These are phyloP conservation scores for Staphylotrichum tortipilum DNA, from an alignment of 495 filamentous ascomycete species.

Conservation along the genomic window DNA sequence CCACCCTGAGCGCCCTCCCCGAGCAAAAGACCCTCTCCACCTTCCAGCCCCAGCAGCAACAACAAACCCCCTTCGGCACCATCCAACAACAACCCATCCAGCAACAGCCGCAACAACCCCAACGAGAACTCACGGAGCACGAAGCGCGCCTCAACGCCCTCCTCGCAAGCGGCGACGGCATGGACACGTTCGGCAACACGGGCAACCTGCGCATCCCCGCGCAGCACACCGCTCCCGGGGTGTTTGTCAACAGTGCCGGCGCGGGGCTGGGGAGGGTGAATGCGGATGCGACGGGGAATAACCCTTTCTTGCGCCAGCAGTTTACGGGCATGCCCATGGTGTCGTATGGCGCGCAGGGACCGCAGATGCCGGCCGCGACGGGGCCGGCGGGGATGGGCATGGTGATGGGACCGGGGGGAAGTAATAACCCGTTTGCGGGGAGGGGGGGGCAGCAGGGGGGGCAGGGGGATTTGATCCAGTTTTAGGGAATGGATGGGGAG, in stretches of 20 bases:
- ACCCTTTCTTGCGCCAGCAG: slow-evolving; percentile 78
- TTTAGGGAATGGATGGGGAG: slow-evolving; percentile 35
- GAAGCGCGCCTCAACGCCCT: slow-evolving; percentile 86
- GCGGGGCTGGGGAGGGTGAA: slow-evolving; percentile 61
- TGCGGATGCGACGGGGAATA: slow-evolving; percentile 72
- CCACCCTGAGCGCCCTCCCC: slow-evolving; percentile 57
- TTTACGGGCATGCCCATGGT: slow-evolving; percentile 71
- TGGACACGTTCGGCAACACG: slow-evolving; percentile 95
- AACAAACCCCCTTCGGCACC: slow-evolving; percentile 19
- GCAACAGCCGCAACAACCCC: slow-evolving; percentile 38
- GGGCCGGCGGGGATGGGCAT: slow-evolving; percentile 54
- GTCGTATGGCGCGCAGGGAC: slow-evolving; percentile 26
- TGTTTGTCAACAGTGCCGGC: slow-evolving; percentile 92
- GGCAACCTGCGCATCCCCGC: slow-evolving; percentile 91
- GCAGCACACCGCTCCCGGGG: slow-evolving; percentile 94
- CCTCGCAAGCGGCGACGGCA: slow-evolving; percentile 75
- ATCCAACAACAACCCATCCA: slow-evolving; percentile 10
- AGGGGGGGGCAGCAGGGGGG: slow-evolving; percentile 49
- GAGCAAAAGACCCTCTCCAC: slow-evolving; percentile 59
- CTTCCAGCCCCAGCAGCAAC: slow-evolving; percentile 21
- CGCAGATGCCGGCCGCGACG: slow-evolving; percentile 65
- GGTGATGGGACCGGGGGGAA: slow-evolving; percentile 23
- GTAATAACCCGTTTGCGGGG: slow-evolving; percentile 68
- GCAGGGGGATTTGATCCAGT: slow-evolving; percentile 82
- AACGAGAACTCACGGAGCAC: slow-evolving; percentile 59